Evolutionary conservation across 106 monocot genomes (phyloP).

Genomic region (Triglochin maritima): DNA sequence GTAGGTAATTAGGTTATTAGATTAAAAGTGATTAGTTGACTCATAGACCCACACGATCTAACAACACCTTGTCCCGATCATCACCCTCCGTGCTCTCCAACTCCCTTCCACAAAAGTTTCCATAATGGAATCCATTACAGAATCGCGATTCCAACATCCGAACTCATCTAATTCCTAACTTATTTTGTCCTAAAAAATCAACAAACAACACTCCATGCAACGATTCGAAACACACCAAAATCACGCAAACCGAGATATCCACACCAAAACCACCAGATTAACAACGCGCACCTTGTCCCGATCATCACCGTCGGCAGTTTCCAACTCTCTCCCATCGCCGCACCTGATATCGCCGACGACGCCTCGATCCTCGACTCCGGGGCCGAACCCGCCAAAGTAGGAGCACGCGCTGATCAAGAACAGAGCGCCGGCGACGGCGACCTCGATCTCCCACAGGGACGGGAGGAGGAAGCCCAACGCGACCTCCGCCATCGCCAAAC

Average conservation of each 20-base stretch:
- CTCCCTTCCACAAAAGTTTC: not conserved
- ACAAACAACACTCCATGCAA: not conserved
- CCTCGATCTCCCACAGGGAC: slow-evolving; percentile 13
- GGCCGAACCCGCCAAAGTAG: slow-evolving; percentile 1
- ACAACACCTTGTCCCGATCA: no score
- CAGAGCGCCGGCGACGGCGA: slow-evolving; percentile 1
- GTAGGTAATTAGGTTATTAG: no score
- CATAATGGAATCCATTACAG: not conserved
- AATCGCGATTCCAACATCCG: not conserved
- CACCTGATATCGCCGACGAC: not conserved
- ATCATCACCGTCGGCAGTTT: not conserved
- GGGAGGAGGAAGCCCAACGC: not conserved
- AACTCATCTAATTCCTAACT: not conserved
- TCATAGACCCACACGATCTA: no score
- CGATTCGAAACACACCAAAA: not conserved
- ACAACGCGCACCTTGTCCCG: slow-evolving; percentile 5
- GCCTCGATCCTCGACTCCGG: not conserved
- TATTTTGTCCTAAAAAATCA: not conserved
- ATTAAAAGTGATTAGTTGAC: no score
- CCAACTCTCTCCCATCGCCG: slow-evolving; percentile 1
- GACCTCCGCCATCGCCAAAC: not conserved
- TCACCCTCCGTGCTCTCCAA: not conserved
- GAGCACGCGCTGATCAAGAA: slow-evolving; percentile 7
- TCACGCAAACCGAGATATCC: not conserved
- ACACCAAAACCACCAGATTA: not conserved